A percentile compares a stretch with the other conserved stretches of the same genome.
phyloP scores from a whole-genome alignment of 371 early-diverging fungal species.

The Mucor sp. region DNA sequence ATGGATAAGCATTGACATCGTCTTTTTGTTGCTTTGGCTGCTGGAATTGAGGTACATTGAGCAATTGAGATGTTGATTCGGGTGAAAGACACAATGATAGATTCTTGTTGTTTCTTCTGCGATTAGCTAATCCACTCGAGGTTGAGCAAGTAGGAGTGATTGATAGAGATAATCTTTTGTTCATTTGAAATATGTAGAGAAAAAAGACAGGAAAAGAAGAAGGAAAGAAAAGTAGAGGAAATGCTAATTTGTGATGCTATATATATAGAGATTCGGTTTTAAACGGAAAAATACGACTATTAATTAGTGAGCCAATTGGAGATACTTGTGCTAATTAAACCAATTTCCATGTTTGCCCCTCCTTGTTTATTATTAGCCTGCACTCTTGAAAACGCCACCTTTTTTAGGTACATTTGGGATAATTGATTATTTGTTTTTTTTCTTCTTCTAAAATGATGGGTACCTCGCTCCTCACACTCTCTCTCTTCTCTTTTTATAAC shows the following conservation, averaged over 20 bases:
- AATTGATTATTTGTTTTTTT: background rate
- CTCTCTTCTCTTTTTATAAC: background rate
- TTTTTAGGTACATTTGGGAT: conserved; percentile 1
- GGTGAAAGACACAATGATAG: conserved; percentile 34
- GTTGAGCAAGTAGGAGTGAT: conserved; percentile 8
- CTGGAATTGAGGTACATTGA: conserved; percentile 16
- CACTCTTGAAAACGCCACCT: background rate
- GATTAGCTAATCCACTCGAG: conserved; percentile 8
- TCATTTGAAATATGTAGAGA: background rate
- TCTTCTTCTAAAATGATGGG: background rate
- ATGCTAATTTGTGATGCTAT: background rate
- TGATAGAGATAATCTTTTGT: conserved; percentile 15
- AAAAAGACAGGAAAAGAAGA: background rate
- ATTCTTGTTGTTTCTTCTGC: conserved; percentile 39
- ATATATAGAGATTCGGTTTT: background rate
- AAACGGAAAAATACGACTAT: conserved; percentile 1
- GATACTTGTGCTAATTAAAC: background rate
- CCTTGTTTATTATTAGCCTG: background rate
- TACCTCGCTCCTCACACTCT: background rate
- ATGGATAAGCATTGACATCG: conserved; percentile 39
- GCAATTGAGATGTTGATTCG: conserved; percentile 11
- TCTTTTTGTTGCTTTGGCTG: conserved; percentile 10
- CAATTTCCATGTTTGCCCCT: background rate
- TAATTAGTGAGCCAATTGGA: conserved; percentile 2
- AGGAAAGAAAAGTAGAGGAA: background rate